Evolutionary conservation across 1,284 basidiomycete species (phyloP).

Genomic region (Chalciporus sp.): DNA sequence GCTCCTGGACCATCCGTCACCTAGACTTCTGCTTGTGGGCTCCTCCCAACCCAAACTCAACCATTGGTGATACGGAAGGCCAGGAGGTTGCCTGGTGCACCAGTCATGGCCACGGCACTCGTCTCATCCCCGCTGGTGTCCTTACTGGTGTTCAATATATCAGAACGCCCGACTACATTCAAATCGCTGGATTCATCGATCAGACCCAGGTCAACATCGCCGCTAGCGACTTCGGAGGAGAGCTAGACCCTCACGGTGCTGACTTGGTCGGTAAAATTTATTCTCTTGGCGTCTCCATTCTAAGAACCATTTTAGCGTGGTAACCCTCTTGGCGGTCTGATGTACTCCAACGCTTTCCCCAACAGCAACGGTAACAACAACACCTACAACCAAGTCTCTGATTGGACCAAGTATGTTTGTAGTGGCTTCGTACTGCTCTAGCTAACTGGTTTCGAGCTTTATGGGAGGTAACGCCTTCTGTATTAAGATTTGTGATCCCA

Average conservation of each 20-base stretch:
- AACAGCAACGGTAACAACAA: conserved; percentile 39
- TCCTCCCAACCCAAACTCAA: conserved; percentile 45
- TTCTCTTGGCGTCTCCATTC: conserved; percentile 28
- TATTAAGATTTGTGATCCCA: conserved; percentile 63
- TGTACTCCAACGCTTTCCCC: conserved; percentile 61
- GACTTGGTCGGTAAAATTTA: conserved; percentile 36
- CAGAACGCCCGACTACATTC: conserved; percentile 50
- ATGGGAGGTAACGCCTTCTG: conserved; percentile 61
- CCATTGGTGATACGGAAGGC: conserved; percentile 64
- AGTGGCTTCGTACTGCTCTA: not conserved
- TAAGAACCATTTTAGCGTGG: conserved; percentile 54
- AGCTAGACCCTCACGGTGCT: conserved; percentile 56
- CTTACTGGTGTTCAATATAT: conserved; percentile 41
- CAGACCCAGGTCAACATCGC: conserved; percentile 59
- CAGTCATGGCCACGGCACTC: conserved; percentile 42
- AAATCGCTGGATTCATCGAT: conserved; percentile 62
- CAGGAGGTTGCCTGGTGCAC: conserved; percentile 73
- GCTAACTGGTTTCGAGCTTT: conserved; percentile 44
- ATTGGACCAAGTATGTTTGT: conserved; percentile 55
- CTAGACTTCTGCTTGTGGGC: conserved; percentile 60
- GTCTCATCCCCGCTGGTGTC: conserved; percentile 42
- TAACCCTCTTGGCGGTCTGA: conserved; percentile 63
- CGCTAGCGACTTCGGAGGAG: conserved; percentile 53
- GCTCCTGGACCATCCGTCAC: not conserved
- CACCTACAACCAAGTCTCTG: conserved; percentile 50